phyloP scores from a whole-genome alignment of 2,329 filamentous ascomycete species.

The Paraphoma chrysanthemicola region DNA sequence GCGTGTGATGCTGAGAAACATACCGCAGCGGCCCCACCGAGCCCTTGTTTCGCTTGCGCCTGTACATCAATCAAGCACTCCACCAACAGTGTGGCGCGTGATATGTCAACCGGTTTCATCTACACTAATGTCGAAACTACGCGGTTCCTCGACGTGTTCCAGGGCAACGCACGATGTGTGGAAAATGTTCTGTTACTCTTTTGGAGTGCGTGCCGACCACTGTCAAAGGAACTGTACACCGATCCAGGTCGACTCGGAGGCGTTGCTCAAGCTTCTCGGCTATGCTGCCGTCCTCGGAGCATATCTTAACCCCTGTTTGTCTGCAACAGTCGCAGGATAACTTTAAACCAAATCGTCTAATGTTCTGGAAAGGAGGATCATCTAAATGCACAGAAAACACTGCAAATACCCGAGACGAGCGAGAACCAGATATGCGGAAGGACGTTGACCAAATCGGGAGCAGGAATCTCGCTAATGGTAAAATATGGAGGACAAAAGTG shows the following conservation, averaged over 20 bases:
- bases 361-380: constrained; percentile 1
- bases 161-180: not conserved
- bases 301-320: constrained; percentile 3
- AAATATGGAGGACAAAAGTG: not conserved
- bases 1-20: not conserved
- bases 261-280: constrained; percentile 8
- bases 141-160: not conserved
- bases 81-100: constrained; percentile 6
- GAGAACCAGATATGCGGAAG: constrained; percentile 2
- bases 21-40: not conserved
- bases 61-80: constrained; percentile 6
- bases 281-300: constrained; percentile 4
- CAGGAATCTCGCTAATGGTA: not conserved
- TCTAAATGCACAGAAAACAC: not conserved
- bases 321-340: not conserved
- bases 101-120: constrained; percentile 1
- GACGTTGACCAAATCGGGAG: constrained; percentile 3
- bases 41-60: constrained; percentile 2
- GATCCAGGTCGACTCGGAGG: not conserved
- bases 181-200: not conserved
- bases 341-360: not conserved
- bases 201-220: not conserved
- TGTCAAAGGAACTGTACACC: not conserved
- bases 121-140: not conserved
- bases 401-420: not conserved